A percentile compares a stretch with the other conserved stretches of the same genome.
phyloP scores from a whole-genome alignment of 352 stramenopile genomes.

The Globisporangium solare region DNA sequence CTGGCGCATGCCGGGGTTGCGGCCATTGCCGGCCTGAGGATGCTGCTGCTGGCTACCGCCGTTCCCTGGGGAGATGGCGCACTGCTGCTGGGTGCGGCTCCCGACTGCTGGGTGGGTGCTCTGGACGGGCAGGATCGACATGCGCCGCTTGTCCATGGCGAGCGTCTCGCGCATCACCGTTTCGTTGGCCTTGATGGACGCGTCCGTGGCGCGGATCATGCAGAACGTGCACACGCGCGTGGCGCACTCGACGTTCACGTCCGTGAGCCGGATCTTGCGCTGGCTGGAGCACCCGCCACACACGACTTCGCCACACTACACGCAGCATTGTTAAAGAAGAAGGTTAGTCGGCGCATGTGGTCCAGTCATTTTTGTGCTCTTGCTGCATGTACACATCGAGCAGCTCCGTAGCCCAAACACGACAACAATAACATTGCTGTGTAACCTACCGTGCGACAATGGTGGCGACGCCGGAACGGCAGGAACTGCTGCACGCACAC shows the following conservation, averaged over 20 bases:
- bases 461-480: slow-evolving; percentile 67
- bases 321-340: neutral
- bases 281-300: slow-evolving; percentile 71
- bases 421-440: neutral
- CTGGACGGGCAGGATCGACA: slow-evolving; percentile 17
- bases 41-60: neutral
- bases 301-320: slow-evolving; percentile 63
- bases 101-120: neutral
- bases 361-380: too few relatives aligned
- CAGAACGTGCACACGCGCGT: slow-evolving; percentile 80
- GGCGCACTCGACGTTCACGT: slow-evolving; percentile 75
- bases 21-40: too few relatives aligned
- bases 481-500: slow-evolving; percentile 81
- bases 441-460: slow-evolving; percentile 57
- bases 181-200: slow-evolving; percentile 58
- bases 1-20: slow-evolving; percentile 8
- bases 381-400: too few relatives aligned
- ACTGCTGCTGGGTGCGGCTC: neutral
- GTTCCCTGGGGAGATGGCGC: too few relatives aligned
- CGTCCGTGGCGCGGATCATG: slow-evolving; percentile 69
- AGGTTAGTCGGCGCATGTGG: too few relatives aligned
- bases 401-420: neutral
- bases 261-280: slow-evolving; percentile 62
- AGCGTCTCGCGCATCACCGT: slow-evolving; percentile 33
- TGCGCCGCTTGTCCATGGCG: slow-evolving; percentile 17